Percentiles rank a stretch among this genome's conserved stretches.
These are phyloP conservation scores for Dittrichia graveolens DNA, from an alignment of 129 eudicot species.

Conservation along the genomic window DNA sequence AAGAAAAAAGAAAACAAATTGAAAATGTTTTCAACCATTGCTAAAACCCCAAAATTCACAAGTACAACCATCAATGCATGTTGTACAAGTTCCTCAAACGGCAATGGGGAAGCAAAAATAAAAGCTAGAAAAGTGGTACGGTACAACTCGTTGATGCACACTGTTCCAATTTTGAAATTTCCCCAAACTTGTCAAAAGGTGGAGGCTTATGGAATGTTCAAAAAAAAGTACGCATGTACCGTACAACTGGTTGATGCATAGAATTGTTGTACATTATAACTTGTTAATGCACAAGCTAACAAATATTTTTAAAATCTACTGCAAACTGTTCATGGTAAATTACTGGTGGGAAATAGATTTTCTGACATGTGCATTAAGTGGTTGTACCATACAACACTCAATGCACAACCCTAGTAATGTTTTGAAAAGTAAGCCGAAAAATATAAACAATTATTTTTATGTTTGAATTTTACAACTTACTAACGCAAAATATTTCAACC, in stretches of 20 bases:
- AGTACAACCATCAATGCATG: slow-evolving; percentile 3
- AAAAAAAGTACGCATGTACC: not conserved
- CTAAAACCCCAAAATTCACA: too few species aligned
- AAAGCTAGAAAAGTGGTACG: not conserved
- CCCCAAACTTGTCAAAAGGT: not conserved
- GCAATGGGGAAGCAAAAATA: not conserved
- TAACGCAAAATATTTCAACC: not conserved
- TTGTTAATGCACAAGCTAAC: not conserved
- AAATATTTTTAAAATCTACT: not conserved
- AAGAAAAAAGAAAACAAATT: too few species aligned
- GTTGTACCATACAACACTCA: slow-evolving; percentile 12
- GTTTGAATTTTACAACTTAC: too few species aligned
- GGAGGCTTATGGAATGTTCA: not conserved
- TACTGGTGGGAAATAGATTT: too few species aligned
- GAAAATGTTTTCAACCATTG: too few species aligned
- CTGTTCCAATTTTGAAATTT: not conserved
- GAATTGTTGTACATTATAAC: too few species aligned
- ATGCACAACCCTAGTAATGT: not conserved
- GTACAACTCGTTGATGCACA: slow-evolving; percentile 11
- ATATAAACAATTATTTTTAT: not conserved
- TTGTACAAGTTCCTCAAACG: not conserved
- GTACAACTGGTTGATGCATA: not conserved
- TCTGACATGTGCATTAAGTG: not conserved
- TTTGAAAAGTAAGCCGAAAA: not conserved
- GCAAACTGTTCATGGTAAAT: too few species aligned